phyloP scores from a whole-genome alignment of 257 asterid species.

The Leonotis leonurus region DNA sequence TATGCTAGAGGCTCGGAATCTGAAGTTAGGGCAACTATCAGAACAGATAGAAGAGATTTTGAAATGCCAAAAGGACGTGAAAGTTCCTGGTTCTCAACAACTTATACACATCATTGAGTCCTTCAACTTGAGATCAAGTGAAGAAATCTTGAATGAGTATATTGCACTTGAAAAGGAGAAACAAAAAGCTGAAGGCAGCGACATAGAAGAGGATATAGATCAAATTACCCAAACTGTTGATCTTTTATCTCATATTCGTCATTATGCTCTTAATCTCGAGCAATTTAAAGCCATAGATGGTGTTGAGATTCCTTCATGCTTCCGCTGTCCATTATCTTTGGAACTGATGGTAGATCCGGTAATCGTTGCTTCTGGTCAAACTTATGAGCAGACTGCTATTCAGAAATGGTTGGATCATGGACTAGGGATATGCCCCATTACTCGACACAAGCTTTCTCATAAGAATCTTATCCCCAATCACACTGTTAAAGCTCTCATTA shows the following conservation, averaged over 20 bases:
- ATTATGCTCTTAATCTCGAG: constrained; percentile 38
- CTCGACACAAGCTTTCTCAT: constrained; percentile 48
- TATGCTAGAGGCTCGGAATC: constrained; percentile 48
- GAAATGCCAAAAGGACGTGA: constrained; percentile 40
- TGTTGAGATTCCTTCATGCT: constrained; percentile 54
- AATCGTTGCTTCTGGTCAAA: constrained; percentile 89
- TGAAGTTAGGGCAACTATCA: constrained; percentile 49
- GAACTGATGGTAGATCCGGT: constrained; percentile 88
- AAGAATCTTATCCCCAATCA: constrained; percentile 58
- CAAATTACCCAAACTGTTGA: constrained; percentile 30
- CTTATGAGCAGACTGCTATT: constrained; percentile 69
- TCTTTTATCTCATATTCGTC: constrained; percentile 55
- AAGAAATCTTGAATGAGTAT: constrained; percentile 57
- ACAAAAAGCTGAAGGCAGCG: constrained; percentile 42
- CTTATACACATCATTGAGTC: constrained; percentile 40
- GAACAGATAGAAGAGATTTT: constrained; percentile 45
- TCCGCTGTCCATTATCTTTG: constrained; percentile 74
- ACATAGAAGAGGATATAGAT: constrained; percentile 25
- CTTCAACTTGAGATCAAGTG: constrained; percentile 49
- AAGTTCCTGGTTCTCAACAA: constrained; percentile 33
- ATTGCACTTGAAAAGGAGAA: constrained; percentile 79
- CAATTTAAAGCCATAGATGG: constrained; percentile 39
- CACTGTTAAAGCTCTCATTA: constrained; percentile 70
- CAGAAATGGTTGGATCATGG: constrained; percentile 86
- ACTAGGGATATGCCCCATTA: constrained; percentile 64